Percentiles rank a stretch among this genome's conserved stretches.
phyloP scores from a whole-genome alignment of 2,329 filamentous ascomycete species.

The Ceratocystis cubensis region DNA sequence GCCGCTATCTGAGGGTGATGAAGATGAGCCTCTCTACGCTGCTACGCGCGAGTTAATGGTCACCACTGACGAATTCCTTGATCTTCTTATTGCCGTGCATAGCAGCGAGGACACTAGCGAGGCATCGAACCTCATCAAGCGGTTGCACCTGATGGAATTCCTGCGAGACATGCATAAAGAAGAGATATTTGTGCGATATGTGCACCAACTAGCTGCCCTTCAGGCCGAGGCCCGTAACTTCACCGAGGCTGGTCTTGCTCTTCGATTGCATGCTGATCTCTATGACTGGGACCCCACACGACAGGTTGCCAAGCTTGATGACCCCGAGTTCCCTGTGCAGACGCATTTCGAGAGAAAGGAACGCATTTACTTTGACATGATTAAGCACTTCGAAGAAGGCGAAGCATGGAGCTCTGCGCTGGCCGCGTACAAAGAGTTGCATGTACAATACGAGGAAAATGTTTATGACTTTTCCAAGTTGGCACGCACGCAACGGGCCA shows the following conservation, averaged over 20 bases:
- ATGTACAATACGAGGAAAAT: constrained; percentile 79
- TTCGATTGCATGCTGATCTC: constrained; percentile 81
- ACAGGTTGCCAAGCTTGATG: constrained; percentile 51
- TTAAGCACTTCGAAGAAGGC: constrained; percentile 89
- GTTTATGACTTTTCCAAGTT: constrained; percentile 86
- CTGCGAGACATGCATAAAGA: constrained; percentile 93
- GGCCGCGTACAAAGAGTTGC: constrained; percentile 78
- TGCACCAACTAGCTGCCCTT: constrained; percentile 74
- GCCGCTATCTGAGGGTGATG: constrained; percentile 49
- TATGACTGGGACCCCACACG: constrained; percentile 78
- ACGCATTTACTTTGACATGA: constrained; percentile 83
- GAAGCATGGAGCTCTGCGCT: constrained; percentile 85
- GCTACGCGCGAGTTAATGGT: constrained; percentile 67
- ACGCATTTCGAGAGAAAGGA: constrained; percentile 88
- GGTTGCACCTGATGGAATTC: constrained; percentile 86
- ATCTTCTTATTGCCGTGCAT: constrained; percentile 81
- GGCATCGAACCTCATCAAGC: constrained; percentile 73
- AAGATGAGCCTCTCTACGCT: constrained; percentile 53
- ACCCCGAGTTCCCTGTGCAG: constrained; percentile 70
- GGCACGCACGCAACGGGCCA: constrained; percentile 75
- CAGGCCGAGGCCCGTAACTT: constrained; percentile 66
- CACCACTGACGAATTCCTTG: constrained; percentile 80
- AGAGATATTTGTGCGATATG: constrained; percentile 91
- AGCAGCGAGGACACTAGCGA: constrained; percentile 61
- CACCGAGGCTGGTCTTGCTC: constrained; percentile 76